Evolutionary conservation across 164 flowering plant genomes (phyloP).

Genomic region (Piper longum): DNA sequence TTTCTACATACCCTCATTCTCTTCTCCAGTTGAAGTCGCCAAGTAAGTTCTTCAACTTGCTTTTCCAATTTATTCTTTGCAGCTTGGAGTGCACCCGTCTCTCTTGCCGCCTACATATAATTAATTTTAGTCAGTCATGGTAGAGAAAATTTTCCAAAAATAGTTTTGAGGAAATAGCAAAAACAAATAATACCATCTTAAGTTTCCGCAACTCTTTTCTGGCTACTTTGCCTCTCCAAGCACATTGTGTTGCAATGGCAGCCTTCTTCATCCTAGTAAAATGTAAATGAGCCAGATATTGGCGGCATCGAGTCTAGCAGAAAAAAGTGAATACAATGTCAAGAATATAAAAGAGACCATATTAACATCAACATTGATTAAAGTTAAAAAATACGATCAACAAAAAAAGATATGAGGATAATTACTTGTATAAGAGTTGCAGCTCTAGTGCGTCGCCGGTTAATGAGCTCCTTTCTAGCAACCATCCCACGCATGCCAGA

Average conservation of each 20-base stretch:
- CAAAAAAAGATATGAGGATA: background rate
- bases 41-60: slow-evolving; percentile 95
- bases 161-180: slow-evolving; percentile 1
- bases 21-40: slow-evolving; percentile 86
- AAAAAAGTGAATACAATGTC: background rate
- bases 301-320: slow-evolving; percentile 64
- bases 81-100: slow-evolving; percentile 97
- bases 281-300: slow-evolving; percentile 40
- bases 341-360: background rate
- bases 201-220: slow-evolving; percentile 76
- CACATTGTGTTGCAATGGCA: slow-evolving; percentile 74
- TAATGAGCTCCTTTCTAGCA: slow-evolving; percentile 73
- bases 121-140: background rate
- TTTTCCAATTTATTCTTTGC: slow-evolving; percentile 95
- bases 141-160: no score
- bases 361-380: no score
- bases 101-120: slow-evolving; percentile 68
- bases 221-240: slow-evolving; percentile 89
- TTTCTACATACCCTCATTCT: slow-evolving; percentile 67
- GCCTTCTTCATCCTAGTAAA: slow-evolving; percentile 61
- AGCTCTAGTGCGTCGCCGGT: slow-evolving; percentile 70
- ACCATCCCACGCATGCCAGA: slow-evolving; percentile 84
- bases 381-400: no score
- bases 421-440: slow-evolving; percentile 76
- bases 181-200: slow-evolving; percentile 56